Conservation (phyloP, 768 basidiomycete genomes). For the Candolleomyces eurysporus region DNA sequence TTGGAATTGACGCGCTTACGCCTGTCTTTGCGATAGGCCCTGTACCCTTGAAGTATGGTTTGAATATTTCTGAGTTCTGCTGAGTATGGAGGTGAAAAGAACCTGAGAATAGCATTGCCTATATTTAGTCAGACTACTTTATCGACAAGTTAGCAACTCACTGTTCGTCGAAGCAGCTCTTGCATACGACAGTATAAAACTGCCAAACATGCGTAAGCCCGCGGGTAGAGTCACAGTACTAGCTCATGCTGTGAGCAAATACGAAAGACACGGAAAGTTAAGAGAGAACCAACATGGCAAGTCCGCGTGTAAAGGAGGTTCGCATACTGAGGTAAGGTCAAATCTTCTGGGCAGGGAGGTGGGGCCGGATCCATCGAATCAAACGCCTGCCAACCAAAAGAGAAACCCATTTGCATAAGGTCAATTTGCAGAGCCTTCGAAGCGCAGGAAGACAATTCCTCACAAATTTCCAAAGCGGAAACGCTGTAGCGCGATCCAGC, state of each 20-base stretch:
- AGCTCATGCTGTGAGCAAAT: background rate
- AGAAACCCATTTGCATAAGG: background rate
- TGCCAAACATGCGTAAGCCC: background rate
- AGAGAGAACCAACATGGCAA: constrained; percentile 5
- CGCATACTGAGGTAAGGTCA: constrained; percentile 32
- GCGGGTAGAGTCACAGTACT: background rate
- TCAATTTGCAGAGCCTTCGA: background rate
- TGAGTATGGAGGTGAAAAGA: too few species aligned
- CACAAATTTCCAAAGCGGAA: constrained; percentile 32
- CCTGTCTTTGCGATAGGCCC: too few species aligned
- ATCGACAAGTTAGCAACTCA: background rate
- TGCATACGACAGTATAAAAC: background rate
- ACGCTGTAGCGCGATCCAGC: constrained; percentile 17
- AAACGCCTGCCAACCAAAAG: constrained; percentile 17
- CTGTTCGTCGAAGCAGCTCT: background rate
- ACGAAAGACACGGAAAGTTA: background rate
- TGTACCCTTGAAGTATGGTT: too few species aligned
- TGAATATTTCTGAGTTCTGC: too few species aligned
- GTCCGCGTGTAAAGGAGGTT: constrained; percentile 29
- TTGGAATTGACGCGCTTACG: too few species aligned
- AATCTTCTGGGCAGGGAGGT: constrained; percentile 24
- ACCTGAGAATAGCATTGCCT: too few species aligned
- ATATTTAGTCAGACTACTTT: background rate
- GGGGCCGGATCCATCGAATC: constrained; percentile 17
- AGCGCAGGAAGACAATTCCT: background rate